These are phyloP conservation scores for Lichtheimia ornata DNA, from an alignment of 371 early-diverging fungal species.

Conservation along the genomic window DNA sequence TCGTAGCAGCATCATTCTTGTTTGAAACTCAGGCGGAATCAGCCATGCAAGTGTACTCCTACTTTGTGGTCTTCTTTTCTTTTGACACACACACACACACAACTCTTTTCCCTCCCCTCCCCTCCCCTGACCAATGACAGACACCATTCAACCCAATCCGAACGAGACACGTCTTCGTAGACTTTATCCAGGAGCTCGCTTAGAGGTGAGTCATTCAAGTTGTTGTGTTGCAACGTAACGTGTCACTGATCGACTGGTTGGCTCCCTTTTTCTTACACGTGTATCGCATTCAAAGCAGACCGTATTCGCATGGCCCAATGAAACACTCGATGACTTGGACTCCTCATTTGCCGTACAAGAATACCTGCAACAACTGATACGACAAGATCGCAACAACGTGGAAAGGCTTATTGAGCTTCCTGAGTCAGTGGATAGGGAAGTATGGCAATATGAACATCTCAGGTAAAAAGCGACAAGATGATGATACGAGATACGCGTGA, in stretches of 20 bases:
- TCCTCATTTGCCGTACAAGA: conserved; percentile 82
- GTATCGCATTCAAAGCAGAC: conserved; percentile 28
- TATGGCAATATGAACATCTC: conserved; percentile 92
- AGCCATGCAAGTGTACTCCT: background rate
- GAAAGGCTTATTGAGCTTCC: conserved; percentile 68
- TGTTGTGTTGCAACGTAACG: too few species aligned
- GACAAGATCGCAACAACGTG: conserved; percentile 66
- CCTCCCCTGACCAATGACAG: background rate
- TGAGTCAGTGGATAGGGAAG: conserved; percentile 60
- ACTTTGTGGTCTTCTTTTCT: background rate
- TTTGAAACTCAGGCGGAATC: background rate
- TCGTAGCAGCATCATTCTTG: background rate
- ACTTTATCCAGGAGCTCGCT: conserved; percentile 39
- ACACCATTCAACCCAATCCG: background rate
- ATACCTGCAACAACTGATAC: conserved; percentile 79
- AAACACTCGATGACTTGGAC: conserved; percentile 63
- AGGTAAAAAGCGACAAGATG: conserved; percentile 50
- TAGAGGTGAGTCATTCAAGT: conserved; percentile 31
- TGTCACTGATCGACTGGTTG: background rate
- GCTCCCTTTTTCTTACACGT: background rate
- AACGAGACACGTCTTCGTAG: conserved; percentile 18
- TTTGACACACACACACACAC: background rate
- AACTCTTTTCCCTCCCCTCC: background rate
- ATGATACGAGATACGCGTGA: too few species aligned
- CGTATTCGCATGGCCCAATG: conserved; percentile 58